phyloP scores from a whole-genome alignment of 768 basidiomycete genomes.

The Podaxis pistillaris region DNA sequence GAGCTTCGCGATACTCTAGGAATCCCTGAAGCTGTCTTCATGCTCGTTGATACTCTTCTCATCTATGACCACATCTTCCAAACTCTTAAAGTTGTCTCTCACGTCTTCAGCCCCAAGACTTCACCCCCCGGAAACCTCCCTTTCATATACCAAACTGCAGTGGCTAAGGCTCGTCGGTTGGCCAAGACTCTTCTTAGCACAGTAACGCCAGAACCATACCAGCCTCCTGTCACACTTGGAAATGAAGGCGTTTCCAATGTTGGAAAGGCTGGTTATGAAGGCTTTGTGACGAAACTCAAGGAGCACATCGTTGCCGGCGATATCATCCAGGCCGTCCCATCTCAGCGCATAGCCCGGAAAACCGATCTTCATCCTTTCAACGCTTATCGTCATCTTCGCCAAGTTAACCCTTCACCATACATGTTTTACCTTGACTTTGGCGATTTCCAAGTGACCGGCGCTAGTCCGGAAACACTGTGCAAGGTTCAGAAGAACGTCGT shows the following conservation, averaged over 20 bases:
- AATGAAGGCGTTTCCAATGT: conserved; percentile 82
- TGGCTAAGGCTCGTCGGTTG: conserved; percentile 77
- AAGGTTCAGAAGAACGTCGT: conserved; percentile 92
- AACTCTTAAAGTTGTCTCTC: conserved; percentile 92
- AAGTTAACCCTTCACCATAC: conserved; percentile 97
- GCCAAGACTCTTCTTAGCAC: conserved; percentile 62
- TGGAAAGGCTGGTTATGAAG: conserved; percentile 89
- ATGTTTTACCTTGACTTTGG: conserved; percentile 98
- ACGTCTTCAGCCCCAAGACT: conserved; percentile 83
- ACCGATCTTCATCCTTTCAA: conserved; percentile 96
- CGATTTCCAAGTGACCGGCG: conserved; percentile 93
- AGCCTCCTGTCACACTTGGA: conserved; percentile 65
- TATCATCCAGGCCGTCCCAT: conserved; percentile 98
- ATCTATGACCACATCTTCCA: conserved; percentile 98
- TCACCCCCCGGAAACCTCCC: conserved; percentile 65
- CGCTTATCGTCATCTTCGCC: conserved; percentile 88
- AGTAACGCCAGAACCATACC: conserved; percentile 61
- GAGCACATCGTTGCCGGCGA: conserved; percentile 94
- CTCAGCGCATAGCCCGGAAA: conserved; percentile 82
- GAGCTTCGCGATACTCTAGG: conserved; percentile 72
- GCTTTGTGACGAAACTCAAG: conserved; percentile 88
- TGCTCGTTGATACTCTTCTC: conserved; percentile 94
- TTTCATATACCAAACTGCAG: conserved; percentile 87
- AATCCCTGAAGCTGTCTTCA: conserved; percentile 96
- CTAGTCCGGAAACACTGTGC: conserved; percentile 96